Percentiles rank a stretch among this genome's conserved stretches.
Conservation (phyloP, 148 eudicot genomes). For the Silene latifolia region DNA sequence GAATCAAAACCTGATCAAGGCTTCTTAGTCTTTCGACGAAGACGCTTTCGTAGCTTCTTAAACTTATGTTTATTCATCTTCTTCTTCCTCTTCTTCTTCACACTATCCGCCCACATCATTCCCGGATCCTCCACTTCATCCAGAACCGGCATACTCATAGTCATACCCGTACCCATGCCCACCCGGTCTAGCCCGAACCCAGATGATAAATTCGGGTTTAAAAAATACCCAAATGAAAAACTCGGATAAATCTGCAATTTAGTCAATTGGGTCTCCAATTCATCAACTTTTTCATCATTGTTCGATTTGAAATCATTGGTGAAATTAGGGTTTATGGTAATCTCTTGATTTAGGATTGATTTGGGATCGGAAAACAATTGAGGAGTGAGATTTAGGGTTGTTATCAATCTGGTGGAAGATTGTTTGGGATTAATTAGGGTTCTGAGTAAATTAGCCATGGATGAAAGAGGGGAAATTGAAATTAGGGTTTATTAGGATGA, state of each 20-base stretch:
- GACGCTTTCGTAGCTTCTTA: constrained; percentile 46
- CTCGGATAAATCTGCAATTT: constrained; percentile 37
- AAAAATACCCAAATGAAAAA: constrained; percentile 39
- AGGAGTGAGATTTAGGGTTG: constrained; percentile 27
- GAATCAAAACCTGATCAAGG: constrained; percentile 24
- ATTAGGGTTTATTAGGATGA: background rate
- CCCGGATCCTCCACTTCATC: constrained; percentile 25
- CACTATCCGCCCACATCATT: constrained; percentile 59
- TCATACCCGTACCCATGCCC: too few species aligned
- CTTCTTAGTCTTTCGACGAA: constrained; percentile 44
- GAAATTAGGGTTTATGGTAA: constrained; percentile 20
- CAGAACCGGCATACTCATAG: constrained; percentile 13
- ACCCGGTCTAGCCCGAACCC: constrained; percentile 21
- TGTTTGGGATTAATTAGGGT: constrained; percentile 25
- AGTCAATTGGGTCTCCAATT: constrained; percentile 13
- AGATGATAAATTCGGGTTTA: constrained; percentile 30
- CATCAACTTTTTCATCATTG: background rate
- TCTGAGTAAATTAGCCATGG: constrained; percentile 31
- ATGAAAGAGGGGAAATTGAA: background rate
- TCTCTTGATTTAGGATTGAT: constrained; percentile 18
- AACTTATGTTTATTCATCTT: constrained; percentile 63
- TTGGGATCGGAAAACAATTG: constrained; percentile 7
- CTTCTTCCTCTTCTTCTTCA: constrained; percentile 63
- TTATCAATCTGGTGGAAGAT: constrained; percentile 15
- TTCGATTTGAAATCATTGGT: constrained; percentile 19